A percentile compares a stretch with the other conserved stretches of the same genome.
phyloP scores from a whole-genome alignment of 2,329 filamentous ascomycete genomes.

The Alternaria solani region DNA sequence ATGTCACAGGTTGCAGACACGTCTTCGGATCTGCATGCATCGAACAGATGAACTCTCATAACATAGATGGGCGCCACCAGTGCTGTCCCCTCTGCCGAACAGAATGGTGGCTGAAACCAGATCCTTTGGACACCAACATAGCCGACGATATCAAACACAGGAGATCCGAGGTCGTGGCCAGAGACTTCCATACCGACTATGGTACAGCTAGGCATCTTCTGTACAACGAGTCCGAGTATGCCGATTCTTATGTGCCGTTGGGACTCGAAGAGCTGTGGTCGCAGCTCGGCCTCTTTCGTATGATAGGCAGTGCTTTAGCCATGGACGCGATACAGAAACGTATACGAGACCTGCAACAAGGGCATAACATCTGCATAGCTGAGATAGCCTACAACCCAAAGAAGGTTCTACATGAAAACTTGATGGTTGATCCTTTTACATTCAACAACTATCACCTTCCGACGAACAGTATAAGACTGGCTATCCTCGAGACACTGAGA shows the following conservation, averaged over 20 bases:
- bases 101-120: constrained; percentile 1
- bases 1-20: neutral
- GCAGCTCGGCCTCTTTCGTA: neutral
- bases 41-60: neutral
- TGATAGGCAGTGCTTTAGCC: neutral
- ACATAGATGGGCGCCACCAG: neutral
- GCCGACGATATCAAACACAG: neutral
- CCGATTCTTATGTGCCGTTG: neutral
- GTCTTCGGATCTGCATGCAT: neutral
- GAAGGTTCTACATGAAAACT: neutral
- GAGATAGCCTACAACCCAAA: neutral
- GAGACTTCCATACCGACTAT: neutral
- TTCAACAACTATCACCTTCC: neutral
- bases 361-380: neutral
- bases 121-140: neutral
- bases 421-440: neutral
- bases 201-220: neutral
- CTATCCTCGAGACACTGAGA: neutral
- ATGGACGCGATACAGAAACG: neutral
- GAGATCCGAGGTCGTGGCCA: neutral
- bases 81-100: neutral
- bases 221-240: neutral
- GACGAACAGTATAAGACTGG: neutral
- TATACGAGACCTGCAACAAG: neutral
- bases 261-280: neutral